Evolutionary conservation across 2,329 filamentous ascomycete species (phyloP), one percentile per base, ranked within the genome.

Genomic region (Ophiocordyceps unilateralis): DNA sequence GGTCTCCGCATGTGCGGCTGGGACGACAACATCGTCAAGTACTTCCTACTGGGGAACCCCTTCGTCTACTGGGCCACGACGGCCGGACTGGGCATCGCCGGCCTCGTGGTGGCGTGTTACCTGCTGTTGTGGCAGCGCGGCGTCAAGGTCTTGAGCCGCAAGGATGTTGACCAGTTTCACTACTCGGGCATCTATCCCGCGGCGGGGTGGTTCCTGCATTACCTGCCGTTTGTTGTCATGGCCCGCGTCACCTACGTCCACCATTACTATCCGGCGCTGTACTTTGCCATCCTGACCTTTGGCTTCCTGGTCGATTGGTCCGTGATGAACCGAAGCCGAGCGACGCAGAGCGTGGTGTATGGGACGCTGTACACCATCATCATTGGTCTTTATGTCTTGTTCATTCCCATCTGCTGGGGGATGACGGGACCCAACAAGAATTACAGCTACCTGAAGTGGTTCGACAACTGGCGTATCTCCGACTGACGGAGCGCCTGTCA

Each of bases 161-260:
- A 67, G 12, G 87, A 96, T 41, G 81, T 98, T 51, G 87, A 96
- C 60, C 86, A 91, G 51, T 89, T 98, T 57, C 87, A 95, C 63
- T 96, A 94, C 62, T 73, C 88, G 11, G 91, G 84, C 41, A 58
- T 98, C 45, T 98, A 98, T 62, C 89, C 91, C 9, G 70, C 89
- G 44, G 73, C 91, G 44, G 91, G 91, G 48, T 98, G 91, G 91
- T 80, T 94, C 63, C 72, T 98, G 41, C 91, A 98, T 66, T 98
- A 95, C 61, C 66, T 94, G 48, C 91, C 91, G 1, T 98, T 96
- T 63, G 76, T 94, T 55, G 78, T 91, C 57, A 98, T 98, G 93
- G 91, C 87, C 11, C 85, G 91, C 71, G 91, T 98, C 47, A 98
- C 91, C 15, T 98, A 98, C 57, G 91, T 98, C 43, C 91, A 98